These are phyloP conservation scores for Aspergillus vadensis DNA, from an alignment of 2,329 filamentous ascomycete species.

Conservation along the genomic window DNA sequence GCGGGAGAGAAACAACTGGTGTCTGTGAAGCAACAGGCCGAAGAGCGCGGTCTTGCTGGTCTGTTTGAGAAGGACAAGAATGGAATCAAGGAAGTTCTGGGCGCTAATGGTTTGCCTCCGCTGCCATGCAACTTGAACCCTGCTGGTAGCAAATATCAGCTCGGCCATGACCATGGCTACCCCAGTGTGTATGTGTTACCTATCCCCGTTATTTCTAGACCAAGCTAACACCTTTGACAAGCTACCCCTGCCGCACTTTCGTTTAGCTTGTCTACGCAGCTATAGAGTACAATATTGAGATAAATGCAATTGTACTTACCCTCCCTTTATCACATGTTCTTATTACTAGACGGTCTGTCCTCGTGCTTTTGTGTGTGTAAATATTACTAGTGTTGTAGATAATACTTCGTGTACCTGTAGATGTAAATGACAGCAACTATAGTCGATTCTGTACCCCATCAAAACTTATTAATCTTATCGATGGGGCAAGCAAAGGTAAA, in stretches of 20 bases:
- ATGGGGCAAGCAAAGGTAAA: too few species aligned
- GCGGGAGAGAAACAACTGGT: constrained; percentile 74
- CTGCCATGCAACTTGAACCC: constrained; percentile 70
- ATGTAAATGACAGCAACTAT: background rate
- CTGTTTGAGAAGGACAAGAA: constrained; percentile 69
- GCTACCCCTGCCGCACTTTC: constrained; percentile 52
- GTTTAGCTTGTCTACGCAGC: constrained; percentile 30
- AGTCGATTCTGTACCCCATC: too few species aligned
- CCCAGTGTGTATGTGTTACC: constrained; percentile 61
- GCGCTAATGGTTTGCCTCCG: constrained; percentile 81
- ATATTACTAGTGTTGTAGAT: background rate
- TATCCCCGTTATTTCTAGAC: constrained; percentile 17
- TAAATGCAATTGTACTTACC: background rate
- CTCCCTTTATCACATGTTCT: too few species aligned
- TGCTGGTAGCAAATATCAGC: constrained; percentile 61
- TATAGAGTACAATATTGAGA: background rate
- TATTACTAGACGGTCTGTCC: background rate
- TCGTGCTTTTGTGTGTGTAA: background rate
- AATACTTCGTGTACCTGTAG: background rate
- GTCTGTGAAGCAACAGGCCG: constrained; percentile 71
- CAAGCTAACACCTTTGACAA: constrained; percentile 26
- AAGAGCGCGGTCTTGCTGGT: constrained; percentile 69
- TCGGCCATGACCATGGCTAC: constrained; percentile 69
- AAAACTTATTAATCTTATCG: too few species aligned
- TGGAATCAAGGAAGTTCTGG: constrained; percentile 62